A percentile compares a stretch with the other conserved stretches of the same genome.
Evolutionary conservation across 805 yeast genomes (phyloP).

Genomic region (Kazachstania africana): DNA sequence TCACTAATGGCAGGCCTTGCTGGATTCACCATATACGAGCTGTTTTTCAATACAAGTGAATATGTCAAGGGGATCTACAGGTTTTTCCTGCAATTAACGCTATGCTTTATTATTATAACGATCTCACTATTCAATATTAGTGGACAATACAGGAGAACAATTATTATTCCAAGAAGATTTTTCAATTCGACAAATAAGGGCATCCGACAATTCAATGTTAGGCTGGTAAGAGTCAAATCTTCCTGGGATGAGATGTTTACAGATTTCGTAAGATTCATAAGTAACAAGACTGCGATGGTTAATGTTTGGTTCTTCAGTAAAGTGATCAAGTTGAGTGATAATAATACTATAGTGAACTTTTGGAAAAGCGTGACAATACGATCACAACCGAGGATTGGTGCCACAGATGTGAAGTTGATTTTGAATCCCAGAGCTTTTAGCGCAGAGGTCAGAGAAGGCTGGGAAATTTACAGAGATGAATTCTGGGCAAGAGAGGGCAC

Average conservation of each 20-base stretch:
- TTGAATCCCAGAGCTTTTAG: slow-evolving; percentile 72
- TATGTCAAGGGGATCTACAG: slow-evolving; percentile 31
- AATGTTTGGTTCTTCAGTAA: slow-evolving; percentile 10
- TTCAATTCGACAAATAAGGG: slow-evolving; percentile 82
- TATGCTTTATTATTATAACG: slow-evolving; percentile 38
- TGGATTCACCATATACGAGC: slow-evolving; percentile 30
- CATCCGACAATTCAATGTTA: slow-evolving; percentile 66
- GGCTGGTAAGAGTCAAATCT: slow-evolving; percentile 52
- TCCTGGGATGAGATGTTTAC: slow-evolving; percentile 28
- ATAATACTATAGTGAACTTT: slow-evolving; percentile 10
- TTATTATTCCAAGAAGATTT: slow-evolving; percentile 70
- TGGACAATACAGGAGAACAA: slow-evolving; percentile 82
- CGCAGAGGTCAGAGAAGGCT: slow-evolving; percentile 76
- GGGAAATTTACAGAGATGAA: slow-evolving; percentile 90
- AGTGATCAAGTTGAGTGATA: slow-evolving; percentile 6
- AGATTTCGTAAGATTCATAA: slow-evolving; percentile 24
- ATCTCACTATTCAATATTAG: slow-evolving; percentile 68
- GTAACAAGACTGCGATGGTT: slow-evolving; percentile 16
- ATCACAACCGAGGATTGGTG: slow-evolving; percentile 57
- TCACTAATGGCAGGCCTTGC: slow-evolving; percentile 32
- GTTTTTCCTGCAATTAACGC: slow-evolving; percentile 14
- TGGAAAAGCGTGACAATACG: slow-evolving; percentile 19
- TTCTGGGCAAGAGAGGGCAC: slow-evolving; percentile 84
- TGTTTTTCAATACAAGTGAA: slow-evolving; percentile 16
- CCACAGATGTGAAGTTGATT: slow-evolving; percentile 68